These are phyloP conservation scores for Ormosia emarginata DNA, from an alignment of 306 rosid species.

Conservation along the genomic window DNA sequence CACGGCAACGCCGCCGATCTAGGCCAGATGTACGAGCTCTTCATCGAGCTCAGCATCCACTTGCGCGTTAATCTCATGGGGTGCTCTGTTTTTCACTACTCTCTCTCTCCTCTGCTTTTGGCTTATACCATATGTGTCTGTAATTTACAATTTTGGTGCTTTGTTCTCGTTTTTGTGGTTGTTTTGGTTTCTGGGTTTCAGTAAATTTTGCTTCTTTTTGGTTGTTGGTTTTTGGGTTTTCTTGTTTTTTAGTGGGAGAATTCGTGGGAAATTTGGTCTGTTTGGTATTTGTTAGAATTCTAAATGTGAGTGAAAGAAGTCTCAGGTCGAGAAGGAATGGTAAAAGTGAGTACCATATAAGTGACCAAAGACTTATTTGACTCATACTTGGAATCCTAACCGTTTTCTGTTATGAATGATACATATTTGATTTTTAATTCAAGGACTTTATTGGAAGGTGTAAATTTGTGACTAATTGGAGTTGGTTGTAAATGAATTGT, in stretches of 20 bases:
- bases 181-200: conserved; percentile 19
- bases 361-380: too few species aligned
- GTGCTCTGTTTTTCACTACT: conserved; percentile 26
- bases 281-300: too few species aligned
- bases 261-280: not conserved
- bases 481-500: not conserved
- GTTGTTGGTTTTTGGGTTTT: conserved; percentile 13
- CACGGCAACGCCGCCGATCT: conserved; percentile 94
- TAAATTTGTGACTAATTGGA: not conserved
- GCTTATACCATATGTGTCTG: not conserved
- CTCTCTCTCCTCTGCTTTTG: not conserved
- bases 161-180: not conserved
- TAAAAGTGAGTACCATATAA: too few species aligned
- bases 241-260: not conserved
- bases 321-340: too few species aligned
- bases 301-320: too few species aligned
- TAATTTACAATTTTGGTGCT: conserved; percentile 5
- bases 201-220: not conserved
- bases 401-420: not conserved
- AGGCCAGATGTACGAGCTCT: conserved; percentile 85
- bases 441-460: not conserved
- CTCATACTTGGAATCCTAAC: not conserved
- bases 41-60: conserved; percentile 68
- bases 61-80: conserved; percentile 80
- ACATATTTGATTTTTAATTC: not conserved